phyloP scores from a whole-genome alignment of 768 basidiomycete genomes.

The Naganishia vaughanmartiniae region DNA sequence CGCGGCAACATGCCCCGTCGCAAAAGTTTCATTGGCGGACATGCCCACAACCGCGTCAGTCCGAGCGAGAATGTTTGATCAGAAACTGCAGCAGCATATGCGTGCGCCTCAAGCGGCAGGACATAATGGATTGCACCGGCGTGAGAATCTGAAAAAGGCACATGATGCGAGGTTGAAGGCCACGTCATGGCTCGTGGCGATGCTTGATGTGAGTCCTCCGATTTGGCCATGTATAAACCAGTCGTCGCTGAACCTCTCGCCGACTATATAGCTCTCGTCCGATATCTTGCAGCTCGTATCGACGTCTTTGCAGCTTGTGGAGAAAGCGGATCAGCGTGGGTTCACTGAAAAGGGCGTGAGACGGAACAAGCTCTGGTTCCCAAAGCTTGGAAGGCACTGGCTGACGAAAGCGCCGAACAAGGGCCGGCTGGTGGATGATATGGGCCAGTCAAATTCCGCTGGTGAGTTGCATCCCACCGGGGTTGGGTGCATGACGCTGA shows the following conservation, averaged over 20 bases:
- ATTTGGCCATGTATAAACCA: too few relatives aligned
- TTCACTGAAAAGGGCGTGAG: constrained; percentile 10
- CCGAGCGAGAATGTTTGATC: constrained; percentile 12
- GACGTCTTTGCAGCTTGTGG: constrained; percentile 1
- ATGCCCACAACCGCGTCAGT: neutral
- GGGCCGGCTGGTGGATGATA: constrained; percentile 7
- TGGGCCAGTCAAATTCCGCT: constrained; percentile 6
- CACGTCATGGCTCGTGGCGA: constrained; percentile 28
- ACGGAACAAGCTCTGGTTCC: constrained; percentile 11
- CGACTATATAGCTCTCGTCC: neutral
- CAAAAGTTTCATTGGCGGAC: constrained; percentile 6
- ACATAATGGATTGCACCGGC: neutral
- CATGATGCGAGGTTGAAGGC: constrained; percentile 27
- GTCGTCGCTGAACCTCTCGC: neutral
- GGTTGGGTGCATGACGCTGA: too few relatives aligned
- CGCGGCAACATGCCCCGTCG: constrained; percentile 9
- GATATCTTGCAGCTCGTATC: constrained; percentile 13
- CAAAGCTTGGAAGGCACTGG: constrained; percentile 13
- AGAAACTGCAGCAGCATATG: neutral
- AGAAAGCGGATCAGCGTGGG: constrained; percentile 6
- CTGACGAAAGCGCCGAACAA: constrained; percentile 11
- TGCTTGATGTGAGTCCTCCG: constrained; percentile 20
- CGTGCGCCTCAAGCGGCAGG: neutral
- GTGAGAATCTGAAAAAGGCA: neutral
- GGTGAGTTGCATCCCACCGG: too few relatives aligned